phyloP scores from a whole-genome alignment of 1,139 yeast species.

The Pneumocystis sp. region DNA sequence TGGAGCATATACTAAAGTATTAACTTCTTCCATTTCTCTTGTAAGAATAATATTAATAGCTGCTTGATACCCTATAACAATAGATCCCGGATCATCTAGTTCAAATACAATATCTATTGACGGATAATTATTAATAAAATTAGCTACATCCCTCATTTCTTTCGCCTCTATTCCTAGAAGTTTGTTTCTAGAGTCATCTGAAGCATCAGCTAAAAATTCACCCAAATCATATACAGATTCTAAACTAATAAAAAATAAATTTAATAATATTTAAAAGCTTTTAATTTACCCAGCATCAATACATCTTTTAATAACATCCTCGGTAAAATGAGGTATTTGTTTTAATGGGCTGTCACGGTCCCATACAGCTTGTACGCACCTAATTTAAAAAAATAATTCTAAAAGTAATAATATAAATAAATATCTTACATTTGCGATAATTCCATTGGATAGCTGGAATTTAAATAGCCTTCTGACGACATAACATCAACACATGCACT shows the following conservation, averaged over 20 bases:
- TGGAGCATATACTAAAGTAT: constrained; percentile 27
- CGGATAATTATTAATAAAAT: constrained; percentile 80
- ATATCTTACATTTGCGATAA: constrained; percentile 51
- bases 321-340: constrained; percentile 62
- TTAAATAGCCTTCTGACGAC: constrained; percentile 66
- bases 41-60: constrained; percentile 40
- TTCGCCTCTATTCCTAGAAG: constrained; percentile 39
- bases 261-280: constrained; percentile 5
- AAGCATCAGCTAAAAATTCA: constrained; percentile 36
- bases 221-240: constrained; percentile 71
- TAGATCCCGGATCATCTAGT: constrained; percentile 28
- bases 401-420: neutral
- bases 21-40: constrained; percentile 27
- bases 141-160: constrained; percentile 53
- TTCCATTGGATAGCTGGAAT: constrained; percentile 75
- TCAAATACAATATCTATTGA: constrained; percentile 56
- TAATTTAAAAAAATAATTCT: neutral
- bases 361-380: constrained; percentile 70
- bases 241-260: constrained; percentile 29
- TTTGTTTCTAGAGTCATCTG: constrained; percentile 52
- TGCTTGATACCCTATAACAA: constrained; percentile 34
- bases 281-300: constrained; percentile 22
- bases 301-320: constrained; percentile 45
- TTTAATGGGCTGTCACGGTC: constrained; percentile 61
- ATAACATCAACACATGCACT: constrained; percentile 61